Evolutionary conservation across 192 early-diverging fungal species (phyloP).

Genomic region (Coemansia sp.): DNA sequence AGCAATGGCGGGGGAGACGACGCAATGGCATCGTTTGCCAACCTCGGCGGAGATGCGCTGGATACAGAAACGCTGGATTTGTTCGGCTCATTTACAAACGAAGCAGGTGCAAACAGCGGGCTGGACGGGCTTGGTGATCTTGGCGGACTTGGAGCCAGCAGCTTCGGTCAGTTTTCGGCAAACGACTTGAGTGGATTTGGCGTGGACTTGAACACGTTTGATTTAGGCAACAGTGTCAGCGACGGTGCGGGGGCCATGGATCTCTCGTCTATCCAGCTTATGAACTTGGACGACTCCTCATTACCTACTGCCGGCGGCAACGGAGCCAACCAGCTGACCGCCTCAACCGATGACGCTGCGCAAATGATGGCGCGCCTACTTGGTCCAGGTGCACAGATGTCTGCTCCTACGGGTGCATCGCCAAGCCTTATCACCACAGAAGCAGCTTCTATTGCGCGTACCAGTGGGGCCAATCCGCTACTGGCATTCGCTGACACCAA

Average conservation of each 20-base stretch:
- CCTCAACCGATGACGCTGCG: conserved; percentile 21
- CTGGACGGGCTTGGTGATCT: conserved; percentile 2
- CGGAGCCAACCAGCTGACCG: conserved; percentile 1
- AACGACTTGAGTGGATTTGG: conserved; percentile 38
- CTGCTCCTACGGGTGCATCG: background rate
- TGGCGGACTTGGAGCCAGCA: background rate
- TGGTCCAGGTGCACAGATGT: conserved; percentile 13
- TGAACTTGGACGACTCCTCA: conserved; percentile 29
- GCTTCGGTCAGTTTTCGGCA: conserved; percentile 18
- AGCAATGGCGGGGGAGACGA: conserved; percentile 18
- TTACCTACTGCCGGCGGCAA: background rate
- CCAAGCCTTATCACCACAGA: background rate
- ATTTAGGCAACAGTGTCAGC: conserved; percentile 9
- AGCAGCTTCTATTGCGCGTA: background rate
- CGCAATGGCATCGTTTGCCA: conserved; percentile 31
- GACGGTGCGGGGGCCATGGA: conserved; percentile 15
- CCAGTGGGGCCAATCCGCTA: background rate
- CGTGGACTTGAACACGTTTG: conserved; percentile 34
- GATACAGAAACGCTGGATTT: conserved; percentile 36
- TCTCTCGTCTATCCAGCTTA: conserved; percentile 43
- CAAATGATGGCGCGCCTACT: conserved; percentile 41
- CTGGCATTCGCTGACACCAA: background rate
- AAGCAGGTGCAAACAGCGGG: conserved; percentile 8
- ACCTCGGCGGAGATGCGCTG: conserved; percentile 26
- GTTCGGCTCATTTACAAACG: conserved; percentile 49